Percentiles rank a stretch among this genome's conserved stretches.
Evolutionary conservation across 129 eudicot genomes (phyloP).

Genomic region (Glebionis coronaria): DNA sequence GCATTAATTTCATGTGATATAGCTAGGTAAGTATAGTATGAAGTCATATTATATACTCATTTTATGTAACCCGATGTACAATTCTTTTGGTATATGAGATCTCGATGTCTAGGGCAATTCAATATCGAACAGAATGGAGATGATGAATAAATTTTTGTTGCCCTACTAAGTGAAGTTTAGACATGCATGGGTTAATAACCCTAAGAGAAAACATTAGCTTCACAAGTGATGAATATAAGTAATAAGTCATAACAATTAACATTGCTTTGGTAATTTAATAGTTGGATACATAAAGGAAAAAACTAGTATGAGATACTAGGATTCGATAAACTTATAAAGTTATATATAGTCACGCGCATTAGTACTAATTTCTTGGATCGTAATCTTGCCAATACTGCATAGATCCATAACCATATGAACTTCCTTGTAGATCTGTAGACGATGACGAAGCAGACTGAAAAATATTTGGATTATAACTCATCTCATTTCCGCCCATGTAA

Average conservation of each 20-base stretch:
- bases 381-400: constrained; percentile 35
- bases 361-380: constrained; percentile 31
- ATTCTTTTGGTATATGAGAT: too few relatives aligned
- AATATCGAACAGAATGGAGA: too few relatives aligned
- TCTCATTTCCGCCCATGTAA: constrained; percentile 16
- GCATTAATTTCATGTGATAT: neutral
- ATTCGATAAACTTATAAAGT: constrained; percentile 13
- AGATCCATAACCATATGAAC: constrained; percentile 29
- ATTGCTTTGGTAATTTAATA: too few relatives aligned
- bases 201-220: too few relatives aligned
- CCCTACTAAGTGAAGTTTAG: too few relatives aligned
- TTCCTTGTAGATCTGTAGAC: constrained; percentile 25
- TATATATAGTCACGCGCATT: neutral
- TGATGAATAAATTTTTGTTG: too few relatives aligned
- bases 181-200: too few relatives aligned
- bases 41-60: neutral
- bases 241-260: too few relatives aligned
- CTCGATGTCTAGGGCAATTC: too few relatives aligned
- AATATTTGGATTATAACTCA: constrained; percentile 28
- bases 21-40: neutral
- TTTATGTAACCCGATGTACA: neutral
- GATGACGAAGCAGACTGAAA: constrained; percentile 34
- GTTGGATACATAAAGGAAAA: too few relatives aligned
- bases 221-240: too few relatives aligned
- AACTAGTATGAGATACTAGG: constrained; percentile 4